Evolutionary conservation across 805 yeast species (phyloP).

Genomic region (Lipomyces starkeyi): DNA sequence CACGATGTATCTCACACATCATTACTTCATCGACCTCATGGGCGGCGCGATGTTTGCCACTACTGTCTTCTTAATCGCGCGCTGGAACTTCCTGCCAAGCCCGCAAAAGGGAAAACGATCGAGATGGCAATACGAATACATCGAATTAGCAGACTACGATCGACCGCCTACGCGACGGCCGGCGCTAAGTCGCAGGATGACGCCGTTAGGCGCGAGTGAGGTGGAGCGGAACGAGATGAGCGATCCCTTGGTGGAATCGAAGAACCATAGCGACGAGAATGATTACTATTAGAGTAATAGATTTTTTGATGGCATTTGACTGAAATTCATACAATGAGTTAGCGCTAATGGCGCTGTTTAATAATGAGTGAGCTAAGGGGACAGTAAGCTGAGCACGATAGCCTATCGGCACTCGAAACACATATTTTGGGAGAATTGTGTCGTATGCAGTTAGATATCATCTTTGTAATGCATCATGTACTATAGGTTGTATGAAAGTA

Average conservation of each 20-base stretch:
- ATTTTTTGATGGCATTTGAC: neutral
- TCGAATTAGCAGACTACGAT: conserved; percentile 43
- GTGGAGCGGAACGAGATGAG: neutral
- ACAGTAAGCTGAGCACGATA: neutral
- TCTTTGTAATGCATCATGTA: neutral
- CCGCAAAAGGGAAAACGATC: conserved; percentile 48
- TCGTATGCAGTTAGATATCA: neutral
- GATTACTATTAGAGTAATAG: neutral
- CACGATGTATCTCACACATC: conserved; percentile 97
- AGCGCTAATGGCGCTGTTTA: too few species aligned
- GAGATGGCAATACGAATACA: conserved; percentile 52
- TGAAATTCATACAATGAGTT: neutral
- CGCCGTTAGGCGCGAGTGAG: neutral
- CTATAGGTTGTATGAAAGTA: neutral
- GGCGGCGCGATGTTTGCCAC: conserved; percentile 90
- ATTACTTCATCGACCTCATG: conserved; percentile 89
- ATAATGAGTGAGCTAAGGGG: neutral
- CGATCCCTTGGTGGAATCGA: neutral
- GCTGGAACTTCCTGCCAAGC: conserved; percentile 67
- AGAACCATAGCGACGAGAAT: neutral
- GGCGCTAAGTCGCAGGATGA: neutral
- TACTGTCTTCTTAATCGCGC: conserved; percentile 69
- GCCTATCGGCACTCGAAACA: neutral
- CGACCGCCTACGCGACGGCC: neutral
- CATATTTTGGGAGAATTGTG: neutral